These are phyloP conservation scores for Pyrus betulifolia DNA, from an alignment of 306 rosid species.

Conservation along the genomic window DNA sequence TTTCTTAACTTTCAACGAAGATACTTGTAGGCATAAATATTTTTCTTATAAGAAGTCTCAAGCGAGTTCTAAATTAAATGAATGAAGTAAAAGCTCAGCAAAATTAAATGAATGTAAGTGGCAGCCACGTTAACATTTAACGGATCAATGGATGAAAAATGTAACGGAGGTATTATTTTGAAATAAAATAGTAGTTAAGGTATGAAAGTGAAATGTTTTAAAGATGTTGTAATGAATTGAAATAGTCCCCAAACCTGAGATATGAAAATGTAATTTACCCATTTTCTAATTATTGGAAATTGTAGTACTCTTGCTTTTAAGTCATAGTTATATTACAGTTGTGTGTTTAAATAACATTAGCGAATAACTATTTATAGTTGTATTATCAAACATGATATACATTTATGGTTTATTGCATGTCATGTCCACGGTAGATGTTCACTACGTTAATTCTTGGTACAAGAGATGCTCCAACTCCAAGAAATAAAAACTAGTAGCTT, in stretches of 20 bases:
- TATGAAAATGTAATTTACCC: too few relatives aligned
- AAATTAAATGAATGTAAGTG: conserved; percentile 22
- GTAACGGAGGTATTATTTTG: too few relatives aligned
- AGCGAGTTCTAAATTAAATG: not conserved
- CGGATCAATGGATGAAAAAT: too few relatives aligned
- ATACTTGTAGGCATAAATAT: not conserved
- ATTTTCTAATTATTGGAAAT: not conserved
- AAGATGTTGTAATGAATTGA: too few relatives aligned
- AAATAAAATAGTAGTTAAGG: too few relatives aligned
- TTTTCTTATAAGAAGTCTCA: not conserved
- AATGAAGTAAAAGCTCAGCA: not conserved
- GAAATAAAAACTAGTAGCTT: not conserved
- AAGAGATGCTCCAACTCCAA: not conserved
- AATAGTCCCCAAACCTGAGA: too few relatives aligned
- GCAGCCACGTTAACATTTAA: too few relatives aligned
- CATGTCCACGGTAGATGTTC: not conserved
- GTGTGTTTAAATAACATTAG: too few relatives aligned
- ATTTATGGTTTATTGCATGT: not conserved
- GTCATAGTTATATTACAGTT: not conserved
- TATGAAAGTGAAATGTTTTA: too few relatives aligned
- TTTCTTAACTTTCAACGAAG: not conserved
- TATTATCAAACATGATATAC: too few relatives aligned
- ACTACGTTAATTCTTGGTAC: not conserved
- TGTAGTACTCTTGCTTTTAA: not conserved
- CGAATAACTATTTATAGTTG: too few relatives aligned